phyloP scores from a whole-genome alignment of 192 early-diverging fungal genomes.

The Chytriomyces sp. region DNA sequence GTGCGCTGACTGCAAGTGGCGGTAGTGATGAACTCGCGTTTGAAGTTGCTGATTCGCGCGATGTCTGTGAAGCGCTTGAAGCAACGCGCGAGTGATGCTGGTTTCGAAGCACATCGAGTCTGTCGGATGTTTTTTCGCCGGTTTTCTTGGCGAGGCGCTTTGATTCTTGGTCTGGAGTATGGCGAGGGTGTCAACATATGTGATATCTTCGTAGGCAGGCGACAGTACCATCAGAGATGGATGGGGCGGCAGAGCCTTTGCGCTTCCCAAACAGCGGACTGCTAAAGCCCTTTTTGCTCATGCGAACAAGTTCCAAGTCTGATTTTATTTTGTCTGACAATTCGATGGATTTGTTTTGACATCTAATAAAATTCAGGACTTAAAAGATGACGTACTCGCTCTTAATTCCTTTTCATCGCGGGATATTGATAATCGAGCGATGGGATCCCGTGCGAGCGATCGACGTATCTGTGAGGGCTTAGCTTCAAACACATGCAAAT shows the following conservation, averaged over 20 bases:
- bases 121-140: no score
- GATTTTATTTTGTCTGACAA: not conserved
- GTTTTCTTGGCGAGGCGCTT: not conserved
- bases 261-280: constrained; percentile 28
- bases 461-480: no score
- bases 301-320: not conserved
- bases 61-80: not conserved
- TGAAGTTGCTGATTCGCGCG: not conserved
- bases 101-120: no score
- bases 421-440: no score
- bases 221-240: not conserved
- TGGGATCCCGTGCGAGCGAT: no score
- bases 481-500: no score
- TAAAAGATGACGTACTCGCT: no score
- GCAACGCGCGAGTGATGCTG: no score
- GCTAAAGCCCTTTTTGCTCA: constrained; percentile 19
- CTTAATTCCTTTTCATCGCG: no score
- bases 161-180: not conserved
- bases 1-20: constrained; percentile 13
- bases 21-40: not conserved
- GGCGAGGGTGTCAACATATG: not conserved
- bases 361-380: constrained; percentile 25
- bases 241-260: constrained; percentile 1
- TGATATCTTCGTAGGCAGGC: not conserved
- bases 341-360: not conserved